Evolutionary conservation across 257 asterid genomes (phyloP).

Genomic region (Verbena officinalis): DNA sequence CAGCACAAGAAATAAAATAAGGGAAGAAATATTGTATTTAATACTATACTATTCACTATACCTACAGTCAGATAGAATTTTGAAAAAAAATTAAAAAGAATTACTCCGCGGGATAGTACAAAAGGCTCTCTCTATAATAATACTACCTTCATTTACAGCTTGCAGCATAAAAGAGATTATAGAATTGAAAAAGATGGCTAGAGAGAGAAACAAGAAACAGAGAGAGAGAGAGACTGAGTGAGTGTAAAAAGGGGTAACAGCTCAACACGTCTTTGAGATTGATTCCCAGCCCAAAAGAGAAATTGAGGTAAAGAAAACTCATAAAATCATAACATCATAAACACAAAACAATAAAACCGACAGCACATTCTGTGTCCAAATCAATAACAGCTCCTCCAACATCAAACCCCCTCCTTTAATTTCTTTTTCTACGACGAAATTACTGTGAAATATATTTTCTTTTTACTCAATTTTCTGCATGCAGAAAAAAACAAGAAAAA

Average conservation of each 20-base stretch:
- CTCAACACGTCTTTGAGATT: slow-evolving; percentile 59
- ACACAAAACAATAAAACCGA: slow-evolving; percentile 25
- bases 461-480: not conserved
- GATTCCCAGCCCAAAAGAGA: slow-evolving; percentile 32
- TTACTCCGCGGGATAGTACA: slow-evolving; percentile 31
- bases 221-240: too few relatives aligned
- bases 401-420: slow-evolving; percentile 23
- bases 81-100: too few relatives aligned
- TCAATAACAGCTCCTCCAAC: too few relatives aligned
- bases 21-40: not conserved
- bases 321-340: slow-evolving; percentile 31
- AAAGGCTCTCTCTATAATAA: slow-evolving; percentile 30
- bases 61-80: not conserved
- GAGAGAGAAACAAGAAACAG: slow-evolving; percentile 17
- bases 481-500: not conserved
- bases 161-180: slow-evolving; percentile 28
- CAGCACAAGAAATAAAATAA: slow-evolving; percentile 15
- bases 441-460: not conserved
- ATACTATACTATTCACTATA: not conserved
- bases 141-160: slow-evolving; percentile 42
- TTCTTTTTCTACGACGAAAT: not conserved
- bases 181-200: slow-evolving; percentile 23
- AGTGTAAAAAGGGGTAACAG: slow-evolving; percentile 45
- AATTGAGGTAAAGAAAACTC: slow-evolving; percentile 12
- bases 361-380: slow-evolving; percentile 26